Percentiles rank a stretch among this genome's conserved stretches.
phyloP scores from a whole-genome alignment of 257 asterid genomes.

The Nicotiana noctiflora region DNA sequence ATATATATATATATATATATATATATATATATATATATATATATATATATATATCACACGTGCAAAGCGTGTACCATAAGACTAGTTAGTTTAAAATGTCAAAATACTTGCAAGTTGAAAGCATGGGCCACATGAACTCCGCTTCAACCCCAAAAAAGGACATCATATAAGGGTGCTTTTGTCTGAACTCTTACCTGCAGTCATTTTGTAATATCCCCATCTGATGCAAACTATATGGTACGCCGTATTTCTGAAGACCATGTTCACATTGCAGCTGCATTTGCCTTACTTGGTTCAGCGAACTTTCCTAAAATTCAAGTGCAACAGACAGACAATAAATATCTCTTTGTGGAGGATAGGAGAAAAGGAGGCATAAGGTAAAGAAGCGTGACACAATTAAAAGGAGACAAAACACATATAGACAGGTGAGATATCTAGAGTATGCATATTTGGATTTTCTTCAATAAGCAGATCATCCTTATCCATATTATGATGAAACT shows the following conservation, averaged over 20 bases:
- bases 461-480: neutral
- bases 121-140: neutral
- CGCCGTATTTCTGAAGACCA: constrained; percentile 40
- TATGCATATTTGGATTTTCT: neutral
- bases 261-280: constrained; percentile 77
- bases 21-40: too few relatives aligned
- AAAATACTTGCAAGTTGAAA: neutral
- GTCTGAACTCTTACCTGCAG: constrained; percentile 32
- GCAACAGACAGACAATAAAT: neutral
- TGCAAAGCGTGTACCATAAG: too few relatives aligned
- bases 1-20: too few relatives aligned
- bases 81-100: neutral
- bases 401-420: neutral
- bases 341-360: neutral
- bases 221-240: constrained; percentile 26
- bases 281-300: constrained; percentile 83
- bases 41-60: too few relatives aligned
- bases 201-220: constrained; percentile 25
- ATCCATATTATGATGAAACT: neutral
- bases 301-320: constrained; percentile 54
- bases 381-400: too few relatives aligned
- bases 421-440: neutral
- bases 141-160: neutral
- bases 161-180: neutral
- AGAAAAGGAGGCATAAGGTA: neutral